phyloP scores from a whole-genome alignment of 768 basidiomycete species.

The Tricholoma matsutake region DNA sequence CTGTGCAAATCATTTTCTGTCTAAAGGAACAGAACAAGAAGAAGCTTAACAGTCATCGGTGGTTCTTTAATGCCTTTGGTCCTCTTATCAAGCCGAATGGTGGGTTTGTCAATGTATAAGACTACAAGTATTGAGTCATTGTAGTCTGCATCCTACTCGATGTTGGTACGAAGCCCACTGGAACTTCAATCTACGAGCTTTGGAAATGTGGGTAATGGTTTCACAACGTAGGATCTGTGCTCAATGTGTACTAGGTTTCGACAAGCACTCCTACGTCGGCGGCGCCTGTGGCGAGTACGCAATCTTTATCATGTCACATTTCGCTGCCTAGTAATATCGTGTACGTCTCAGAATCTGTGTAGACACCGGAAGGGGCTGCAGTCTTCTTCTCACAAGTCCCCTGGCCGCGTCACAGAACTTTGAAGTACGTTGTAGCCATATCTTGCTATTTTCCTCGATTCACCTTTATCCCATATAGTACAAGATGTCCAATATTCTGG shows the following conservation, averaged over 20 bases:
- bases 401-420: conserved; percentile 95
- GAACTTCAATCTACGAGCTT: conserved; percentile 92
- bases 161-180: conserved; percentile 93
- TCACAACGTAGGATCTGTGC: not conserved
- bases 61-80: conserved; percentile 97
- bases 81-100: conserved; percentile 85
- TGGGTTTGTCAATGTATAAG: conserved; percentile 23
- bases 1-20: conserved; percentile 87
- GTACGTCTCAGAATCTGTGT: conserved; percentile 63
- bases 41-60: conserved; percentile 92
- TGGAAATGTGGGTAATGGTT: conserved; percentile 71
- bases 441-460: not conserved
- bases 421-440: conserved; percentile 44
- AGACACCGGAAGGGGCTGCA: conserved; percentile 72
- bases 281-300: conserved; percentile 92
- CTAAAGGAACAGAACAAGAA: conserved; percentile 97
- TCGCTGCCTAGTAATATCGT: not conserved
- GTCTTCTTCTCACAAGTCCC: conserved; percentile 68
- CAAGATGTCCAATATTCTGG: conserved; percentile 95
- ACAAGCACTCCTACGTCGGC: conserved; percentile 81
- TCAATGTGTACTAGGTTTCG: conserved; percentile 55
- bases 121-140: conserved; percentile 1
- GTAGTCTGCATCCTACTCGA: conserved; percentile 88
- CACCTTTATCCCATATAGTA: conserved; percentile 44
- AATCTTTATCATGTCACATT: not conserved